Evolutionary conservation across 441 rosid species (phyloP), one percentile per base, ranked within the genome.

Genomic region (Euphorbia celastroides): DNA sequence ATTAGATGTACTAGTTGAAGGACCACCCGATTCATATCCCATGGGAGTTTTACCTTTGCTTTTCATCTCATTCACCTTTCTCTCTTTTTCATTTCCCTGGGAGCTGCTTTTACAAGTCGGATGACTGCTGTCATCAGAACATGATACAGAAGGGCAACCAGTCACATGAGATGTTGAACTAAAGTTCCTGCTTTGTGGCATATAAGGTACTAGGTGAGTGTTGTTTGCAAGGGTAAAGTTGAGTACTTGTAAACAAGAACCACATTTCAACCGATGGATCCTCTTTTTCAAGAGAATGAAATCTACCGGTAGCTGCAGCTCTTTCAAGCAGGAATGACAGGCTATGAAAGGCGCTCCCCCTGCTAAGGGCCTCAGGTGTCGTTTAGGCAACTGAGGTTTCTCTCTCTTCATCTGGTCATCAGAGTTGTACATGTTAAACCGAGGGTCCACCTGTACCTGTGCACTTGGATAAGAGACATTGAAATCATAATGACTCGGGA

Each of bases 271-370:
- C 70, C 42, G 77, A 79, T 86, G 92, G 70, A 67, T 81, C 69
- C 77, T 83, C 65, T 76, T 80, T 72, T 72, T 80, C 23, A 77
- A 81, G 30, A 77, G 77, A 50, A 85, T 82, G 78, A 86, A 89
- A 75, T 86, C 94, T 46, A 79, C 89, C 60, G 99, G 97, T 32
- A 94, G 77, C 70, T 81, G 87, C 74, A 94, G 81, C 68, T 71
- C 79, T 59, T 69, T 79, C 67, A 77, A 72, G 83, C 99, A 92
- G 56, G 7, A 48, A 72, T 75, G 73, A 75, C 98, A 94, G 69
- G 86, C 73, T 67, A 84, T 62, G 63, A 92, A 77, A 62, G 98
- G 98, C 14, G 95, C 96, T 34, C 90, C 99, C 4, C 98, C 97
- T 9, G 83, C 92, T 2, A 81, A 61, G 51, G 97, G 94, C 60